A percentile compares a stretch with the other conserved stretches of the same genome.
These are phyloP conservation scores for Saprolegnia parasitica DNA, from an alignment of 352 stramenopile species.

Conservation along the genomic window DNA sequence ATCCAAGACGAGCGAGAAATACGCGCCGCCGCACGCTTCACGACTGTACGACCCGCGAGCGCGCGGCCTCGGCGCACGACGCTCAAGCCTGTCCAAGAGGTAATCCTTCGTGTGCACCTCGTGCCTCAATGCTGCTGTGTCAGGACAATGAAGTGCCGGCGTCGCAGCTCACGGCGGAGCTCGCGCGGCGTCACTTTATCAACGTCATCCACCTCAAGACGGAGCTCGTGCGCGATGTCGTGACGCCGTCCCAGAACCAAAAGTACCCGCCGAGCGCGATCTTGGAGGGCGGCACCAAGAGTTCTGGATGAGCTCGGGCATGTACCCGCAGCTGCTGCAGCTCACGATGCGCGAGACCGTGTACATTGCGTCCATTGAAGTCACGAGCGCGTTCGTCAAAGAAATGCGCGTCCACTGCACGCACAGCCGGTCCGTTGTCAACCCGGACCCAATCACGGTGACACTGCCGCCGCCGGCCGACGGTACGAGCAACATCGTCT, in stretches of 20 bases:
- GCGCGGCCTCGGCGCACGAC: slow-evolving; percentile 50
- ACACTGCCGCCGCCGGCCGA: slow-evolving; percentile 14
- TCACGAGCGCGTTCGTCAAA: slow-evolving; percentile 61
- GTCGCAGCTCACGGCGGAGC: slow-evolving; percentile 30
- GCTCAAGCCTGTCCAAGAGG: slow-evolving; percentile 53
- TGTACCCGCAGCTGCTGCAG: slow-evolving; percentile 69
- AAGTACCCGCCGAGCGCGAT: slow-evolving; percentile 45
- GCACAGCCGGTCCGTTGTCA: slow-evolving; percentile 30
- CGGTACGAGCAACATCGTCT: background rate
- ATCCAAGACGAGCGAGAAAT: slow-evolving; percentile 43
- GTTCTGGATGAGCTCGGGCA: slow-evolving; percentile 63
- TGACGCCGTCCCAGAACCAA: slow-evolving; percentile 63
- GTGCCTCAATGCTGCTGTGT: too few relatives aligned
- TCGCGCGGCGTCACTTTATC: slow-evolving; percentile 38
- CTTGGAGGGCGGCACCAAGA: slow-evolving; percentile 45
- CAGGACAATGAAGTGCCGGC: slow-evolving; percentile 55
- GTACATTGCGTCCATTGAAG: slow-evolving; percentile 49
- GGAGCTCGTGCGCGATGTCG: slow-evolving; percentile 52
- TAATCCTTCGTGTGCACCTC: too few relatives aligned
- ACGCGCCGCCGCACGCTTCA: slow-evolving; percentile 37
- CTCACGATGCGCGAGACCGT: slow-evolving; percentile 59
- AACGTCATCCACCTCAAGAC: slow-evolving; percentile 40
- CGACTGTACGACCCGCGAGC: slow-evolving; percentile 63
- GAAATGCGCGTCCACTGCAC: slow-evolving; percentile 52
- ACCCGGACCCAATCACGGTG: slow-evolving; percentile 19